phyloP scores from a whole-genome alignment of 192 early-diverging fungal species.

The Gryganskiella cystojenkinii region DNA sequence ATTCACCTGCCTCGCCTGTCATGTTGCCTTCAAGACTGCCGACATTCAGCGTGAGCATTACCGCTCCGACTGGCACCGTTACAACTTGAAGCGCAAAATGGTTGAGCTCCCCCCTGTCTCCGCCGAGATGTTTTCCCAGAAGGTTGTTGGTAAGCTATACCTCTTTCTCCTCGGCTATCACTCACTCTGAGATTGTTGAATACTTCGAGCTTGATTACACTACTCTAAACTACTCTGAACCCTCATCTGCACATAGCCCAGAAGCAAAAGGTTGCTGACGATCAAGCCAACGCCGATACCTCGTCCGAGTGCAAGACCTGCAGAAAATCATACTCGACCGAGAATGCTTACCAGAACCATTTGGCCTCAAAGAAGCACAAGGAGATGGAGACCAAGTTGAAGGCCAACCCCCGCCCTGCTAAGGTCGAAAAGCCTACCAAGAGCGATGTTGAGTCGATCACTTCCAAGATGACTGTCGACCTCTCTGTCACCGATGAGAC shows the following conservation, averaged over 20 bases:
- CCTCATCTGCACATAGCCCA: slow-evolving; percentile 14
- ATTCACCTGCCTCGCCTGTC: slow-evolving; percentile 90
- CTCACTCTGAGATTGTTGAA: not conserved
- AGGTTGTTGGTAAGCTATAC: slow-evolving; percentile 64
- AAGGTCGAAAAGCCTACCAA: slow-evolving; percentile 30
- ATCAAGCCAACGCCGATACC: slow-evolving; percentile 42
- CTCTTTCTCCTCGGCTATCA: not conserved
- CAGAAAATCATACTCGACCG: slow-evolving; percentile 77
- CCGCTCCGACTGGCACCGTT: slow-evolving; percentile 97
- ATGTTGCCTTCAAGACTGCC: slow-evolving; percentile 91
- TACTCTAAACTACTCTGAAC: not conserved
- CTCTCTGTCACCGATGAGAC: slow-evolving; percentile 61
- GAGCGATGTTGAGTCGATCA: slow-evolving; percentile 43
- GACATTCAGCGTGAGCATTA: slow-evolving; percentile 95
- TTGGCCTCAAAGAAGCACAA: slow-evolving; percentile 95
- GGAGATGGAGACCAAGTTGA: slow-evolving; percentile 71
- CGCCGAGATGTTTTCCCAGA: slow-evolving; percentile 83
- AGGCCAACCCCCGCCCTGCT: slow-evolving; percentile 27
- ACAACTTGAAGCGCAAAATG: slow-evolving; percentile 98
- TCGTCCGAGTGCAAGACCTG: slow-evolving; percentile 61
- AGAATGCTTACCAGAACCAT: slow-evolving; percentile 93
- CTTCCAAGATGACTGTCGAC: slow-evolving; percentile 45
- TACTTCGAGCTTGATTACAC: not conserved
- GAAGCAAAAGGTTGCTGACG: slow-evolving; percentile 42
- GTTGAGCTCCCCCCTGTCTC: slow-evolving; percentile 89